These are phyloP conservation scores for Microstegium vimineum DNA, from an alignment of 176 grass and related monocot species.

Conservation along the genomic window DNA sequence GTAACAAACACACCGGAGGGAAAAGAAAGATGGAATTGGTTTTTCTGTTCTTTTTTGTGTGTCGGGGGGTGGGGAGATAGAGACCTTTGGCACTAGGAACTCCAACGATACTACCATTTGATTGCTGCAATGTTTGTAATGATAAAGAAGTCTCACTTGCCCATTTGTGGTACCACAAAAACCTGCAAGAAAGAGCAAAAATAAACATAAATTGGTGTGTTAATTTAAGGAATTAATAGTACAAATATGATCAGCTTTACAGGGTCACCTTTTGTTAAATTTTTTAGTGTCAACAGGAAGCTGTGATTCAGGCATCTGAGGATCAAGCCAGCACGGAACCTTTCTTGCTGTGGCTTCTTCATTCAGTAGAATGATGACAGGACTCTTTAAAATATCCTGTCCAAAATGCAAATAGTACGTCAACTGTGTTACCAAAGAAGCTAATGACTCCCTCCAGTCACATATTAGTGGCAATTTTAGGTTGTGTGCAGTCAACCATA, in stretches of 20 bases:
- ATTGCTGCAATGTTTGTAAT: conserved; percentile 30
- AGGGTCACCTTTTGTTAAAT: conserved; percentile 57
- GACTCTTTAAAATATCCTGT: conserved; percentile 64
- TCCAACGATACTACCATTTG: conserved; percentile 21
- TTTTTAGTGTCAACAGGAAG: conserved; percentile 64
- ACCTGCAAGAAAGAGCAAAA: conserved; percentile 44
- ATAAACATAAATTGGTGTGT: conserved; percentile 11
- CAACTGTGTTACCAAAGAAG: neutral
- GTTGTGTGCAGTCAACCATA: neutral
- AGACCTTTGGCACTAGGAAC: conserved; percentile 44
- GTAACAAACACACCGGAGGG: neutral
- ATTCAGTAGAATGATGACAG: conserved; percentile 57
- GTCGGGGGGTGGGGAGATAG: neutral
- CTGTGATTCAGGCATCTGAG: conserved; percentile 49
- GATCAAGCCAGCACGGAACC: conserved; percentile 83
- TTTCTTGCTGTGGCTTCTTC: conserved; percentile 53
- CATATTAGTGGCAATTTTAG: neutral
- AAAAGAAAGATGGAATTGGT: neutral
- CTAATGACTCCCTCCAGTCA: neutral
- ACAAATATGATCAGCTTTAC: neutral
- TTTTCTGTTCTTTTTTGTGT: neutral
- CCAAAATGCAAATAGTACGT: conserved; percentile 24
- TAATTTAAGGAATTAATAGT: neutral
- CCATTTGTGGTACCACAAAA: conserved; percentile 67
- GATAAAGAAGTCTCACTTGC: conserved; percentile 46